Evolutionary conservation across 345 rosid genomes (phyloP), one percentile per base, ranked within the genome.

Genomic region (Pelargonium nanum): DNA sequence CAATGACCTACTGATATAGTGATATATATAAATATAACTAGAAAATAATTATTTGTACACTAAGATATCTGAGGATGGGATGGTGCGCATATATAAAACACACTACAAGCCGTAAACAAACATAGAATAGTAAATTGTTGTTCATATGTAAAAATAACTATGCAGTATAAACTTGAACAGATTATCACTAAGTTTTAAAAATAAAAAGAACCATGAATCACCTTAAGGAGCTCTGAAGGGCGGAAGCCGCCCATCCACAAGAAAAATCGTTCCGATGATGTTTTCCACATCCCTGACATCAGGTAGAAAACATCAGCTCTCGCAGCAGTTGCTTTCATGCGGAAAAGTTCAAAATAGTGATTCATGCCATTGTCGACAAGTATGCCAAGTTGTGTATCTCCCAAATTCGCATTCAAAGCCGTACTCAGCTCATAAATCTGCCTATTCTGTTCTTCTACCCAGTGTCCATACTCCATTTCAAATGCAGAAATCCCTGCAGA

Each of bases 201-300:
- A 20, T n/a, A 13, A 34, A 52, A 23, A 7, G 19, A 34, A 55
- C 17, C 5, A 60, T 16, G 52, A 19, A 59, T 71, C 68, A 92
- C 98, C 99, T 89, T 81, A 60, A 93, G 89, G 66, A 93, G 91
- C 63, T 89, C 96, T 0, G 99, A 89, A 45, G 99, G 96, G 59
- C 88, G 85, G 70, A 85, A 93, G 40, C 99, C 99, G 22, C 97
- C 99, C 0, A 93, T 85, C 99, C 99, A 93, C 24, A 77, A 74
- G 81, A 93, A 93, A 65, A 89, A 84, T n/a, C 91, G 77, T 76
- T 93, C 99, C 10, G 97, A 83, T 0, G 94, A 66, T 20, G 99
- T 76, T 70, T 78, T 89, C 99, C 99, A 93, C 85, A 83, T 57
- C 24, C 99, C 99, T 0, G 77, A 81, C 79, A 93, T 89, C 64